These are phyloP conservation scores for Debaryomyces tyrocola DNA, from an alignment of 805 yeast species.

Conservation along the genomic window DNA sequence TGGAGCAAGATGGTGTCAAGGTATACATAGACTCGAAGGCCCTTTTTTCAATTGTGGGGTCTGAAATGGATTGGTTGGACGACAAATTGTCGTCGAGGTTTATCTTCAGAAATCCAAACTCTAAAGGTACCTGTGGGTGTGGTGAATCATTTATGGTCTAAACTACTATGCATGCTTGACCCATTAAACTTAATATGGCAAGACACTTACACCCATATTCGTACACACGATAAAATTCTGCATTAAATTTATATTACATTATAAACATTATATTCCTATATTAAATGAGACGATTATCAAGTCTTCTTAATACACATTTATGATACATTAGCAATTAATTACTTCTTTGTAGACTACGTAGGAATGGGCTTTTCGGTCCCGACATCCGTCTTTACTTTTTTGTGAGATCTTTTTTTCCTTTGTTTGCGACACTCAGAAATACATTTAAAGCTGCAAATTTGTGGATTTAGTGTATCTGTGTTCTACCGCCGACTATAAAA, in stretches of 20 bases:
- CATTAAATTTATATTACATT: too few relatives aligned
- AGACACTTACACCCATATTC: too few relatives aligned
- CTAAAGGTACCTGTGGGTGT: conserved; percentile 98
- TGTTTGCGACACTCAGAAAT: not conserved
- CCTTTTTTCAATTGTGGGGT: conserved; percentile 89
- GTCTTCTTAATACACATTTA: too few relatives aligned
- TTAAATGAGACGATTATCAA: too few relatives aligned
- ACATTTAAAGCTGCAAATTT: not conserved
- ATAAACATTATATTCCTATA: too few relatives aligned
- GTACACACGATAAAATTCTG: too few relatives aligned
- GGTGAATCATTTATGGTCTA: conserved; percentile 98
- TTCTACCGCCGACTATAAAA: not conserved
- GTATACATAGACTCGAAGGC: conserved; percentile 96
- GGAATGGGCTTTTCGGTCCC: too few relatives aligned
- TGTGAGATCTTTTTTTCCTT: too few relatives aligned
- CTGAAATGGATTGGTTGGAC: conserved; percentile 98
- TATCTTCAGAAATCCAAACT: conserved; percentile 92
- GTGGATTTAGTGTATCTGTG: not conserved
- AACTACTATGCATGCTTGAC: not conserved
- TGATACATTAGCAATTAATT: too few relatives aligned
- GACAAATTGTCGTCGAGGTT: conserved; percentile 87
- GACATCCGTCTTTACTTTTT: too few relatives aligned
- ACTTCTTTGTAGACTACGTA: too few relatives aligned
- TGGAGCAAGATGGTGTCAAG: conserved; percentile 90
- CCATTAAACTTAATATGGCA: too few relatives aligned